Conservation (phyloP, 2,329 filamentous ascomycete species). For the Fusarium tuaranense region DNA sequence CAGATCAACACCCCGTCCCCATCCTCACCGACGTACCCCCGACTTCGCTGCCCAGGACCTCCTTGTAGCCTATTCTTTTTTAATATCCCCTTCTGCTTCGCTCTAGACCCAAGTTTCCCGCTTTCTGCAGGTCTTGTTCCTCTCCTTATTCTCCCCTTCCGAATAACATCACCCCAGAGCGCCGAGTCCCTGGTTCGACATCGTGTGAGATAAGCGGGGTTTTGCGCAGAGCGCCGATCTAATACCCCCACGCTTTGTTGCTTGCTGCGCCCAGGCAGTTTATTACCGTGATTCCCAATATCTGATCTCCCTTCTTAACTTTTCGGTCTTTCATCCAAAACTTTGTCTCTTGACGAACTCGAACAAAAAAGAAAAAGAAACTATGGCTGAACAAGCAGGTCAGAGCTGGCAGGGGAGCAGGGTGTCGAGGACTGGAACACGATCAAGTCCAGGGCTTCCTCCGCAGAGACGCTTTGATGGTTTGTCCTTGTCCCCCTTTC, state of each 20-base stretch:
- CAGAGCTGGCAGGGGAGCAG: conserved; percentile 43
- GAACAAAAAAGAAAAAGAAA: conserved; percentile 8
- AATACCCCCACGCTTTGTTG: conserved; percentile 20
- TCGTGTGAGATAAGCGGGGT: conserved; percentile 39
- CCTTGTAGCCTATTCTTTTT: conserved; percentile 31
- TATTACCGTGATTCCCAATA: conserved; percentile 26
- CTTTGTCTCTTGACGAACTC: conserved; percentile 8
- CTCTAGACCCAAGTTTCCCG: conserved; percentile 1
- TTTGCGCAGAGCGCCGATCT: conserved; percentile 29
- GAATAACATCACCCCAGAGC: conserved; percentile 25
- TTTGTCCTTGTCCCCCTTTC: conserved; percentile 37
- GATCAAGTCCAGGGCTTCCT: conserved; percentile 47
- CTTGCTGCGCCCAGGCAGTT: conserved; percentile 27
- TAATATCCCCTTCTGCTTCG: conserved; percentile 14
- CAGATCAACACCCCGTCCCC: conserved; percentile 28
- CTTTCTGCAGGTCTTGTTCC: conserved; percentile 6
- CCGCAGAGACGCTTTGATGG: conserved; percentile 53
- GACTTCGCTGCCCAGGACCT: conserved; percentile 37
- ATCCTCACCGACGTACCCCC: conserved; percentile 33
- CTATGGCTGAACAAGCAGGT: conserved; percentile 45
- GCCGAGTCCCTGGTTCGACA: conserved; percentile 11
- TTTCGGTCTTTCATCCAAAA: conserved; percentile 6
- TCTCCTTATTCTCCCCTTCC: conserved; percentile 4
- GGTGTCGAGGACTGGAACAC: conserved; percentile 42
- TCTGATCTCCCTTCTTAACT: conserved; percentile 7